Conservation (phyloP, 140 eudicot genomes). For the Erigeron philadelphicus region DNA sequence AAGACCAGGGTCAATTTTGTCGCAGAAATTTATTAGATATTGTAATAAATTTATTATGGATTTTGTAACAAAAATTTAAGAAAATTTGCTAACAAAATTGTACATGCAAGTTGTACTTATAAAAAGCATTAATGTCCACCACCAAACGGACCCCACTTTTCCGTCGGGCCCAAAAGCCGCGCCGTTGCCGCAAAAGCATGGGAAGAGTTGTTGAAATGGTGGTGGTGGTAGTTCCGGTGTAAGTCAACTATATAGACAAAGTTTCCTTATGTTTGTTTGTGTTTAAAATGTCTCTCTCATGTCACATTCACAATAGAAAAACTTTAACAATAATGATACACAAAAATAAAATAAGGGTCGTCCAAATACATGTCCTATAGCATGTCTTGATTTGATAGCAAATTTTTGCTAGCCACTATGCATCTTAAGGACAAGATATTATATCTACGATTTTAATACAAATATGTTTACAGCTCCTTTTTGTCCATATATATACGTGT, state of each 20-base stretch:
- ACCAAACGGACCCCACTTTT: not conserved
- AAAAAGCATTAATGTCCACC: not conserved
- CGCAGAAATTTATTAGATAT: too few species aligned
- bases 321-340: not conserved
- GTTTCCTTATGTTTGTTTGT: constrained; percentile 27
- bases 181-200: constrained; percentile 21
- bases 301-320: constrained; percentile 14
- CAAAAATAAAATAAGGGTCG: not conserved
- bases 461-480: too few species aligned
- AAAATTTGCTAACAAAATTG: not conserved
- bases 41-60: too few species aligned
- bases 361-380: not conserved
- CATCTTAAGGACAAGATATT: too few species aligned
- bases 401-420: too few species aligned
- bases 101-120: not conserved
- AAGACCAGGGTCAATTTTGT: too few species aligned
- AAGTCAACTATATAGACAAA: constrained; percentile 27
- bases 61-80: too few species aligned
- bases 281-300: constrained; percentile 24
- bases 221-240: constrained; percentile 27
- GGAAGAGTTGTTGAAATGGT: constrained; percentile 1
- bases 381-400: too few species aligned
- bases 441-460: too few species aligned
- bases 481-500: too few species aligned
- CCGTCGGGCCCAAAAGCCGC: constrained; percentile 25